A percentile compares a stretch with the other conserved stretches of the same genome.
These are phyloP conservation scores for Calophaca sinica DNA, from an alignment of 306 rosid genomes.

Conservation along the genomic window DNA sequence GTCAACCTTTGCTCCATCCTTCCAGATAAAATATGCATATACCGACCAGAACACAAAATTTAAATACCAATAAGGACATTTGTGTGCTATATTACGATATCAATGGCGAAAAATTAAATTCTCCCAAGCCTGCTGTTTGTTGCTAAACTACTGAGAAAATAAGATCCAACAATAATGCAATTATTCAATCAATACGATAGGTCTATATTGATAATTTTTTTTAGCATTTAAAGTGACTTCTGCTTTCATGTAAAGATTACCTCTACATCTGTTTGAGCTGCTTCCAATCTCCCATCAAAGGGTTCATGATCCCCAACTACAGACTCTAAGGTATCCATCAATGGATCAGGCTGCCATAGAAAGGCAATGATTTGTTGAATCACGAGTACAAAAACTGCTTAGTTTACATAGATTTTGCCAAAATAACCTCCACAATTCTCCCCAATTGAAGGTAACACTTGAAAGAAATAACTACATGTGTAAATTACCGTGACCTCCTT, in stretches of 20 bases:
- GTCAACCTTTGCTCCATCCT: conserved; percentile 7
- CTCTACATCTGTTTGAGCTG: conserved; percentile 71
- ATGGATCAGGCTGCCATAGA: conserved; percentile 87
- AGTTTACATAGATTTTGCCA: conserved; percentile 21
- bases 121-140: conserved; percentile 12
- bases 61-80: conserved; percentile 28
- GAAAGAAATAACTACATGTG: conserved; percentile 19
- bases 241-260: conserved; percentile 48
- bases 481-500: conserved; percentile 77
- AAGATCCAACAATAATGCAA: conserved; percentile 14
- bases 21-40: conserved; percentile 16
- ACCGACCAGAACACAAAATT: conserved; percentile 18
- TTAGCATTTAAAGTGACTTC: conserved; percentile 31
- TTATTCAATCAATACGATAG: conserved; percentile 13
- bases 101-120: conserved; percentile 27
- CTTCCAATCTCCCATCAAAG: conserved; percentile 75
- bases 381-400: conserved; percentile 1
- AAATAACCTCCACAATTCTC: conserved; percentile 18
- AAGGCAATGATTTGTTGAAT: conserved; percentile 42
- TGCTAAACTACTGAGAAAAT: conserved; percentile 29
- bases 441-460: conserved; percentile 20
- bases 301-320: conserved; percentile 70
- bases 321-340: conserved; percentile 76
- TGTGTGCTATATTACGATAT: conserved; percentile 4
- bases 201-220: conserved; percentile 15